Evolutionary conservation across 1,139 yeast genomes (phyloP).

Genomic region (Yamadazyma aaseri): DNA sequence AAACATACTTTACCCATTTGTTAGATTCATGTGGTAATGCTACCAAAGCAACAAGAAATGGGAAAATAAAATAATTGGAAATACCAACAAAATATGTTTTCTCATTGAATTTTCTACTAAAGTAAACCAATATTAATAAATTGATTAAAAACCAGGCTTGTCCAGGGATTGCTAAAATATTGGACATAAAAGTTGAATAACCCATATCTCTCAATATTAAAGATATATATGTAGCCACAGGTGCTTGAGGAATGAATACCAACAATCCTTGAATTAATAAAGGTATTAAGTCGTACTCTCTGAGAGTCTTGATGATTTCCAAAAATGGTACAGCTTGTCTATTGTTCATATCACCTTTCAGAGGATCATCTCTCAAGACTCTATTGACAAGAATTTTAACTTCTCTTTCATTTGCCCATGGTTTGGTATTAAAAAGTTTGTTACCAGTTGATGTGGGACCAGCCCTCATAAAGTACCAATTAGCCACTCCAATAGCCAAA

Average conservation of each 20-base stretch:
- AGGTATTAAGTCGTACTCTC: constrained; percentile 62
- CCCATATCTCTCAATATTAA: constrained; percentile 52
- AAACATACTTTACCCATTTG: constrained; percentile 52
- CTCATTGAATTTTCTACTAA: constrained; percentile 39
- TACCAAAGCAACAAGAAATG: constrained; percentile 35
- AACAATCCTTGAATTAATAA: constrained; percentile 51
- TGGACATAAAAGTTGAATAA: constrained; percentile 53
- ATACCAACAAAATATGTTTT: constrained; percentile 39
- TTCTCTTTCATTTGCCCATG: constrained; percentile 66
- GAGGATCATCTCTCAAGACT: constrained; percentile 65
- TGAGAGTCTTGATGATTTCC: constrained; percentile 38
- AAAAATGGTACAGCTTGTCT: constrained; percentile 50
- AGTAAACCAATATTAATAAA: constrained; percentile 37
- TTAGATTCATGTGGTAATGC: not conserved
- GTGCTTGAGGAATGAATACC: constrained; percentile 41
- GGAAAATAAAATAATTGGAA: constrained; percentile 21
- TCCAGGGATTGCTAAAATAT: constrained; percentile 54
- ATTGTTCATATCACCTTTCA: constrained; percentile 68
- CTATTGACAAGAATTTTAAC: constrained; percentile 62
- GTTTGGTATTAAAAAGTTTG: constrained; percentile 46
- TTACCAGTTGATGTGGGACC: constrained; percentile 55
- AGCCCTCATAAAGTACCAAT: constrained; percentile 60
- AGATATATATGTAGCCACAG: constrained; percentile 51
- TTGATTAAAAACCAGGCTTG: constrained; percentile 36
- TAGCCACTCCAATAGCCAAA: constrained; percentile 49